Evolutionary conservation across 768 basidiomycete species (phyloP), one percentile per base, ranked within the genome.

Genomic region (Trametes cubensis): DNA sequence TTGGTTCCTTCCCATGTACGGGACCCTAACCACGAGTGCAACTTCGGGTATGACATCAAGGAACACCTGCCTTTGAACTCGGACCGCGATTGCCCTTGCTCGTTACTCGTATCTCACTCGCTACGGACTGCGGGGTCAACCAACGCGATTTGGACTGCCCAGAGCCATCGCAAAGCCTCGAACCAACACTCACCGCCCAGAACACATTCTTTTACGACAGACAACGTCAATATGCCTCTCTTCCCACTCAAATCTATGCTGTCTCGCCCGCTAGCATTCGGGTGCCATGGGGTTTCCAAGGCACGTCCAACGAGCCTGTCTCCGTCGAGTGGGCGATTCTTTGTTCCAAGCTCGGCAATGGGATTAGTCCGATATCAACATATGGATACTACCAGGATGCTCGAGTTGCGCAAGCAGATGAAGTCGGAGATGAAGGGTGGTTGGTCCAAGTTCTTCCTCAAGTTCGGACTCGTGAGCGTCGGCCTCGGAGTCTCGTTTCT

Each of bases 401-500:
- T 5, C 13, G 7, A 41, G 41, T n/a, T 51, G 4, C 17, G 4
- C 13, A 52, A 44, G 23, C 15, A 52, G 25, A 51, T 44, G 30
- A 30, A 26, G 23, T 21, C 10, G 2, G 56, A 58, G 20, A 23
- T 59, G 11, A 51, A 45, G 26, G 15, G 25, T 17, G 14, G 15
- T 26, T 20, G 45, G 41, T n/a, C 44, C 7, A 23, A 25, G 18
- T 23, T 28, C 46, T 6, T 54, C 25, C 4, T 58, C 34, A 63
- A 63, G 26, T 26, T 58, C 5, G 76, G 79, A 0, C 57, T 82
- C 21, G 74, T 76, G 25, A 76, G 80, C 28, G 63, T 79, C 42
- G 81, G 81, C 14, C 66, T 88, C 4, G 81, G 83, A 14, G 64
- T 83, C 26, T 74, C 79, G 4, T 65, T 74, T 34, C 71, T 76